These are phyloP conservation scores for Puccinia horiana DNA, from an alignment of 1,284 basidiomycete genomes.

Conservation along the genomic window DNA sequence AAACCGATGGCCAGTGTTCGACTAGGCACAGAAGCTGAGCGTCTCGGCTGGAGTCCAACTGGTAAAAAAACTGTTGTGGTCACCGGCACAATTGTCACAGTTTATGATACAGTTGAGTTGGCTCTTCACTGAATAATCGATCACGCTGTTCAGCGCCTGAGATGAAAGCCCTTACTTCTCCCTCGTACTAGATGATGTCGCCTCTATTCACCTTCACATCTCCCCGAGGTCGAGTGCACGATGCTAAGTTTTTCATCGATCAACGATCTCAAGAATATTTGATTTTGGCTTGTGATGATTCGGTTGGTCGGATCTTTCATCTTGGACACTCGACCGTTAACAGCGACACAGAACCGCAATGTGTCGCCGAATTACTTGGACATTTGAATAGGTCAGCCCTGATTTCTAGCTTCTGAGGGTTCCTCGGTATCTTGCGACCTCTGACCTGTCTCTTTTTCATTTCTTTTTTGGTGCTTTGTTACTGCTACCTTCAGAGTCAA, in stretches of 20 bases:
- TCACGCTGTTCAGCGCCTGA: neutral
- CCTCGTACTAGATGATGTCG: slow-evolving; percentile 30
- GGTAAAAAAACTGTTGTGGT: slow-evolving; percentile 40
- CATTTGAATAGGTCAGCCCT: slow-evolving; percentile 36
- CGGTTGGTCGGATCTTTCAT: slow-evolving; percentile 43
- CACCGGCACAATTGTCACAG: slow-evolving; percentile 41
- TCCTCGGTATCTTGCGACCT: neutral
- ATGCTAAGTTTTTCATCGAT: slow-evolving; percentile 42
- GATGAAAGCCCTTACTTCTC: neutral
- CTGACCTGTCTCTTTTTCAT: neutral
- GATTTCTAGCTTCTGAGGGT: neutral
- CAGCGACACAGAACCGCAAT: slow-evolving; percentile 30
- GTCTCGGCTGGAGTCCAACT: slow-evolving; percentile 40
- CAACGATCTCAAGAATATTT: slow-evolving; percentile 31
- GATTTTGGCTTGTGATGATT: slow-evolving; percentile 46
- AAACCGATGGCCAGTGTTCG: slow-evolving; percentile 50
- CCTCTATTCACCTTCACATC: slow-evolving; percentile 47
- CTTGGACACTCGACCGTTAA: slow-evolving; percentile 27
- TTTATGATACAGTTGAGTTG: slow-evolving; percentile 47
- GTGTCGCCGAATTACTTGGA: slow-evolving; percentile 41
- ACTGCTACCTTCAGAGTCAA: slow-evolving; percentile 38
- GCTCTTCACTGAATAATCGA: neutral
- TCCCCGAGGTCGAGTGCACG: slow-evolving; percentile 46
- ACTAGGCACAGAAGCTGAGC: slow-evolving; percentile 30
- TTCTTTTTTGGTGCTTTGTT: neutral